phyloP scores from a whole-genome alignment of 257 asterid genomes.

The Nyctanthes arbortristis region DNA sequence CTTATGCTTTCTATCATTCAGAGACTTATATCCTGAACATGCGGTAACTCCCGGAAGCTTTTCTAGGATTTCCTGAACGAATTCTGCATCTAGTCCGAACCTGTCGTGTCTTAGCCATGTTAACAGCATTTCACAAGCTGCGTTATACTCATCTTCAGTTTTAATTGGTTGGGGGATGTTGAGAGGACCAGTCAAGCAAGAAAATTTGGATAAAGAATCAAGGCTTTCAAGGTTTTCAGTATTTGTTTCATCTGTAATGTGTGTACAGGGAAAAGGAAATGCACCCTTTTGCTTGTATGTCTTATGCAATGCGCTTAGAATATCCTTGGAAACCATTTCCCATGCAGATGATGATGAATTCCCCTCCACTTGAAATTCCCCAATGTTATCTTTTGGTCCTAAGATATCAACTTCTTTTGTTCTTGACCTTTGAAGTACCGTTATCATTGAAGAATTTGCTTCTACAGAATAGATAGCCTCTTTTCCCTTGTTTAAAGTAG shows the following conservation, averaged over 20 bases:
- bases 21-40: slow-evolving; percentile 59
- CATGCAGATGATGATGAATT: slow-evolving; percentile 68
- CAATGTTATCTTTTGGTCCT: slow-evolving; percentile 51
- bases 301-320: slow-evolving; percentile 47
- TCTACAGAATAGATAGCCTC: slow-evolving; percentile 34
- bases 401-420: slow-evolving; percentile 28
- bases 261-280: slow-evolving; percentile 68
- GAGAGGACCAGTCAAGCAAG: slow-evolving; percentile 42
- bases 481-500: slow-evolving; percentile 34
- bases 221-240: slow-evolving; percentile 29
- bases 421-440: slow-evolving; percentile 33
- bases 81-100: slow-evolving; percentile 77
- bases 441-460: slow-evolving; percentile 41
- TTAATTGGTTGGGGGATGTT: slow-evolving; percentile 46
- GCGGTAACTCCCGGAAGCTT: slow-evolving; percentile 70
- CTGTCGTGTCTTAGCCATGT: slow-evolving; percentile 80
- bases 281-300: slow-evolving; percentile 61
- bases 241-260: slow-evolving; percentile 37
- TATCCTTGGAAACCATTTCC: slow-evolving; percentile 62
- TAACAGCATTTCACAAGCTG: slow-evolving; percentile 53
- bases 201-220: slow-evolving; percentile 64
- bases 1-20: slow-evolving; percentile 52
- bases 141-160: slow-evolving; percentile 49
- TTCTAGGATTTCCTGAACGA: slow-evolving; percentile 87
- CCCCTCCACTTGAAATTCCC: slow-evolving; percentile 75